phyloP scores from a whole-genome alignment of 2,329 filamentous ascomycete genomes.

The Sporothrix curviconia region DNA sequence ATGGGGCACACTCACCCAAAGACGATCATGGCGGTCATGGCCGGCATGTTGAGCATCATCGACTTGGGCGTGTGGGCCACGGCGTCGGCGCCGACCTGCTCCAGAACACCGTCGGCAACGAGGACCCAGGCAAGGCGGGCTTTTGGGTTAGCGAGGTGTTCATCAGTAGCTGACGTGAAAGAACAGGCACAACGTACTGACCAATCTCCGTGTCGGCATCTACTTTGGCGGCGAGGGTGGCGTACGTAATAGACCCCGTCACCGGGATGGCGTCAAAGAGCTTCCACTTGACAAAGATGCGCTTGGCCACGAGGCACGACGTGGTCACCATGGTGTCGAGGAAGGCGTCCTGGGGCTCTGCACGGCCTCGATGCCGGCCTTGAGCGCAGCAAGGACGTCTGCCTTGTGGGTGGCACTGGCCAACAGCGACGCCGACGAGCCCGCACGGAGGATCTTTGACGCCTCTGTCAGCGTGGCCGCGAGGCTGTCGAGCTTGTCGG shows the following conservation, averaged over 20 bases:
- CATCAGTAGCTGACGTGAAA: neutral
- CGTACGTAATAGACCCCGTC: conserved; percentile 23
- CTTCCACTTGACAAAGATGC: conserved; percentile 28
- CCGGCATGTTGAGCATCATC: conserved; percentile 12
- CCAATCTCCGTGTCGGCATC: conserved; percentile 25
- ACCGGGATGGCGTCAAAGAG: conserved; percentile 28
- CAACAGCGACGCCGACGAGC: neutral
- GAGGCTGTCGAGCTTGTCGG: neutral
- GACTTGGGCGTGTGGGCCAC: conserved; percentile 23
- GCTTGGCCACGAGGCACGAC: conserved; percentile 20
- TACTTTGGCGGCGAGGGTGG: conserved; percentile 25
- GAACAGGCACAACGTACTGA: conserved; percentile 19
- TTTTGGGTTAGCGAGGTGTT: neutral
- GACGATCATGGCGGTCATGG: conserved; percentile 16
- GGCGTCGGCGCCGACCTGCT: conserved; percentile 17
- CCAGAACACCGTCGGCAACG: conserved; percentile 19
- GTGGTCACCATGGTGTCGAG: conserved; percentile 11
- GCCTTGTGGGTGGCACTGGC: neutral
- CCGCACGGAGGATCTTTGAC: neutral
- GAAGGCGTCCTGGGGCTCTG: conserved; percentile 17
- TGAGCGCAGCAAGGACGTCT: conserved; percentile 8
- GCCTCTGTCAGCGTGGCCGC: neutral
- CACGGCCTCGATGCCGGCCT: conserved; percentile 9
- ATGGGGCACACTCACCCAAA: conserved; percentile 13
- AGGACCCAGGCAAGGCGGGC: conserved; percentile 22